A percentile compares a stretch with the other conserved stretches of the same genome.
Evolutionary conservation across 371 early-diverging fungal genomes (phyloP).

Genomic region (Sporodiniella umbellata): DNA sequence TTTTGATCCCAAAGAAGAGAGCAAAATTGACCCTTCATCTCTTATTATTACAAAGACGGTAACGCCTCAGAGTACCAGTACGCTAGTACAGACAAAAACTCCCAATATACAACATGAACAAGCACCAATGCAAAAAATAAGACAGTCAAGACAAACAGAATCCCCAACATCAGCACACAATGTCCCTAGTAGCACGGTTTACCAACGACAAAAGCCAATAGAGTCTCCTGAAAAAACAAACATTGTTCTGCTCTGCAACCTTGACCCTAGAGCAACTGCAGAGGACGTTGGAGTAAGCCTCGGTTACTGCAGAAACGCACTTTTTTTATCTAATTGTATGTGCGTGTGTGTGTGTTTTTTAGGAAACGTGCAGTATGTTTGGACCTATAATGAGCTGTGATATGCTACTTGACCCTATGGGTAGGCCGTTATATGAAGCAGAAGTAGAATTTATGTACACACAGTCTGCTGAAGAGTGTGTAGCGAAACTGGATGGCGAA

Average conservation of each 20-base stretch:
- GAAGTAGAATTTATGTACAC: constrained; percentile 40
- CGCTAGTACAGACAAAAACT: constrained; percentile 1
- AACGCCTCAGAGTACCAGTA: not conserved
- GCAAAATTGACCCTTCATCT: constrained; percentile 9
- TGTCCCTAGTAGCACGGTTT: not conserved
- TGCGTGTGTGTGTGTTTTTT: no score
- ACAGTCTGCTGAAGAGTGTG: constrained; percentile 38
- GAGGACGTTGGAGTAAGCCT: constrained; percentile 54
- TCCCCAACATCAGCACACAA: not conserved
- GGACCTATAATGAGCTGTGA: constrained; percentile 40
- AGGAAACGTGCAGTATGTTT: constrained; percentile 35
- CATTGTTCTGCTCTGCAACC: constrained; percentile 50
- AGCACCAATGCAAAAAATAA: not conserved
- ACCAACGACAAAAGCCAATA: constrained; percentile 4
- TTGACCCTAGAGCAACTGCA: constrained; percentile 56
- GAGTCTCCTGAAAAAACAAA: constrained; percentile 7
- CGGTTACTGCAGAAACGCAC: not conserved
- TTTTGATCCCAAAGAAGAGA: not conserved
- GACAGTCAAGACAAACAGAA: not conserved
- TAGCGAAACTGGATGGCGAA: constrained; percentile 37
- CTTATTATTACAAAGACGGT: constrained; percentile 17
- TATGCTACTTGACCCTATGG: constrained; percentile 33
- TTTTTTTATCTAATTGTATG: not conserved
- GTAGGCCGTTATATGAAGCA: constrained; percentile 43
- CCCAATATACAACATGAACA: not conserved